These are phyloP conservation scores for Fabrea salina DNA, from an alignment of 169 alveolate species.

Conservation along the genomic window DNA sequence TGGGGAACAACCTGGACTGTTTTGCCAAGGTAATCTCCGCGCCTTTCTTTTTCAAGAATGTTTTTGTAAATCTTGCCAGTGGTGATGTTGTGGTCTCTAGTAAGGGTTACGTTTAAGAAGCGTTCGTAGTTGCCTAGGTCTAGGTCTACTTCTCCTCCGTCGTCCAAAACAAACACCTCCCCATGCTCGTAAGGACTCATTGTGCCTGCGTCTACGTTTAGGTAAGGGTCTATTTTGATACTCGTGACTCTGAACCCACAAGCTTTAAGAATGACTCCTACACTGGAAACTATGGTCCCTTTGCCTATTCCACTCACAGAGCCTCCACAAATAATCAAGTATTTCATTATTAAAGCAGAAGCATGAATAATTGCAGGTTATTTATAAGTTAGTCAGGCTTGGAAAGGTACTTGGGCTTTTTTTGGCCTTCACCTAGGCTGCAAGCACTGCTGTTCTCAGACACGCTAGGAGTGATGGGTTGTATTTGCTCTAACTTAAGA, in stretches of 20 bases:
- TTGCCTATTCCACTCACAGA: slow-evolving; percentile 95
- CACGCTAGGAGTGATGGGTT: no score
- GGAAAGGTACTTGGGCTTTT: no score
- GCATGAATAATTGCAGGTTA: no score
- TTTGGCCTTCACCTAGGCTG: no score
- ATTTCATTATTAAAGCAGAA: slow-evolving; percentile 71
- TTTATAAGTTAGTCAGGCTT: no score
- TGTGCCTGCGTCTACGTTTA: slow-evolving; percentile 93
- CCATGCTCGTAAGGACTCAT: slow-evolving; percentile 98
- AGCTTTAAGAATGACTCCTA: slow-evolving; percentile 89
- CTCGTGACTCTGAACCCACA: slow-evolving; percentile 89
- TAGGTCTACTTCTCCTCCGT: slow-evolving; percentile 97
- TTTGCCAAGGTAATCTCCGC: slow-evolving; percentile 94
- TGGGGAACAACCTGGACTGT: slow-evolving; percentile 92
- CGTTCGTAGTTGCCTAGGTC: slow-evolving; percentile 99
- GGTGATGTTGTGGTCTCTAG: slow-evolving; percentile 88
- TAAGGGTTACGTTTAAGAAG: slow-evolving; percentile 83
- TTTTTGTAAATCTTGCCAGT: slow-evolving; percentile 94
- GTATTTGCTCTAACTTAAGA: no score
- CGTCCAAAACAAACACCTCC: slow-evolving; percentile 93
- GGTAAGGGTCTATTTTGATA: slow-evolving; percentile 96
- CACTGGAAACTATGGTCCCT: slow-evolving; percentile 92
- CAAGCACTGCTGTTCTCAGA: no score
- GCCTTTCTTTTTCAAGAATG: slow-evolving; percentile 90
- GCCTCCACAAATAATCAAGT: slow-evolving; percentile 93